Percentiles rank a stretch among this genome's conserved stretches.
Conservation (phyloP, 2,329 filamentous ascomycete genomes). For the Aspergillus quadrilineatus region DNA sequence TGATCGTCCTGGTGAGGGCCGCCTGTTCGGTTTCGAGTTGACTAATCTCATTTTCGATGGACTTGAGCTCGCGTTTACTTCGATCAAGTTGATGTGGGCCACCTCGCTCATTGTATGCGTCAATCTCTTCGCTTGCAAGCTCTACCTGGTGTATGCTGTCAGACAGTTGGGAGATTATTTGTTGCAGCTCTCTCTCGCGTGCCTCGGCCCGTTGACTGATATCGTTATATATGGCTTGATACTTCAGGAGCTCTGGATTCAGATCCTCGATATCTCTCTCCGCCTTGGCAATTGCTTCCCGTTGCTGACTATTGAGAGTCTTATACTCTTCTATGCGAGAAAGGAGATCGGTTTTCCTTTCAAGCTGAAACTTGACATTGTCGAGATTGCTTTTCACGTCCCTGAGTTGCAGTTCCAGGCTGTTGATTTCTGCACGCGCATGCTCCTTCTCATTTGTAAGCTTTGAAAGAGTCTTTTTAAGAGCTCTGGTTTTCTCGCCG, state of each 20-base stretch:
- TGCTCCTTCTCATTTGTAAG: conserved; percentile 70
- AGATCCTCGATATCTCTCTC: conserved; percentile 74
- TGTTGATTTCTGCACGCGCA: conserved; percentile 64
- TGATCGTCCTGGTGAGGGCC: conserved; percentile 67
- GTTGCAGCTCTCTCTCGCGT: conserved; percentile 70
- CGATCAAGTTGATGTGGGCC: conserved; percentile 69
- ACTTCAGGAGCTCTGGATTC: conserved; percentile 71
- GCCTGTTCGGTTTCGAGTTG: conserved; percentile 67
- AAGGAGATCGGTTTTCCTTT: conserved; percentile 72
- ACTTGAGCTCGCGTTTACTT: conserved; percentile 67
- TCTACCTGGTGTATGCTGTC: conserved; percentile 75
- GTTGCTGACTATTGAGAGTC: conserved; percentile 65
- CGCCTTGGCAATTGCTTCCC: conserved; percentile 65
- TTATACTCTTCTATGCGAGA: conserved; percentile 72
- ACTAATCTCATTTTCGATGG: conserved; percentile 65
- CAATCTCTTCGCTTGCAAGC: conserved; percentile 73
- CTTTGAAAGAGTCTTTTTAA: conserved; percentile 65
- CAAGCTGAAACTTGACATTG: conserved; percentile 69
- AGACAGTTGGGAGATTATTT: conserved; percentile 68
- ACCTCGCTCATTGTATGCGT: conserved; percentile 72
- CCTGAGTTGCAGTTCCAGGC: conserved; percentile 73
- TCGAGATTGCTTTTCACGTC: conserved; percentile 72
- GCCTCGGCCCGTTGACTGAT: conserved; percentile 67
- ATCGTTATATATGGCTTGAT: conserved; percentile 74
- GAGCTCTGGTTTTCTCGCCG: conserved; percentile 64